Evolutionary conservation across 2,329 filamentous ascomycete genomes (phyloP).

Genomic region (Cyclaneusma minus): DNA sequence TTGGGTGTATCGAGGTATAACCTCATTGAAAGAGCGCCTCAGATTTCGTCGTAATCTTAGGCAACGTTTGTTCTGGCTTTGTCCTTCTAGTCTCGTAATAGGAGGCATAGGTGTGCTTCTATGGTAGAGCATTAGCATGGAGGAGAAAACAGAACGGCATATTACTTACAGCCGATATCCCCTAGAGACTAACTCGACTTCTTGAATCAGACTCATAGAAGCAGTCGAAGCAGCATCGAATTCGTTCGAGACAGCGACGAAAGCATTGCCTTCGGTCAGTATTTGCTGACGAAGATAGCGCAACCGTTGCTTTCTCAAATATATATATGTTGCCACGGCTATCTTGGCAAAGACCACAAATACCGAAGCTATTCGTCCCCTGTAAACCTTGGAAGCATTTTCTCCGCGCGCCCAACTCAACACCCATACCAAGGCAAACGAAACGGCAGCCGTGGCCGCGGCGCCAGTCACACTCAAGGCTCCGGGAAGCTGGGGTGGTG

Average conservation of each 20-base stretch:
- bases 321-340: conserved; percentile 49
- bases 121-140: conserved; percentile 9
- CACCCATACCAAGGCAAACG: conserved; percentile 42
- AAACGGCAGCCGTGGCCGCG: conserved; percentile 43
- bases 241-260: conserved; percentile 62
- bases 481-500: conserved; percentile 16
- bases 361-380: conserved; percentile 33
- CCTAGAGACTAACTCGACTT: conserved; percentile 87
- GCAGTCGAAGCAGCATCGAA: conserved; percentile 67
- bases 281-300: conserved; percentile 63
- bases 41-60: conserved; percentile 64
- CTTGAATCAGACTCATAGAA: conserved; percentile 70
- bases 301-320: conserved; percentile 67
- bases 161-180: conserved; percentile 67
- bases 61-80: conserved; percentile 64
- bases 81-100: conserved; percentile 81
- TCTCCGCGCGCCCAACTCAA: conserved; percentile 53
- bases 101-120: conserved; percentile 83
- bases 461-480: conserved; percentile 49
- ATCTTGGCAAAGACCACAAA: conserved; percentile 33
- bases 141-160: conserved; percentile 5
- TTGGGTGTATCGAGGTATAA: conserved; percentile 58
- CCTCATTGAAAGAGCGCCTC: conserved; percentile 49
- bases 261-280: conserved; percentile 48
- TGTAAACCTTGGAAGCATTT: conserved; percentile 35